Evolutionary conservation across 371 early-diverging fungal species (phyloP), one percentile per base, ranked within the genome.

Genomic region (Dichotomocladium elegans): DNA sequence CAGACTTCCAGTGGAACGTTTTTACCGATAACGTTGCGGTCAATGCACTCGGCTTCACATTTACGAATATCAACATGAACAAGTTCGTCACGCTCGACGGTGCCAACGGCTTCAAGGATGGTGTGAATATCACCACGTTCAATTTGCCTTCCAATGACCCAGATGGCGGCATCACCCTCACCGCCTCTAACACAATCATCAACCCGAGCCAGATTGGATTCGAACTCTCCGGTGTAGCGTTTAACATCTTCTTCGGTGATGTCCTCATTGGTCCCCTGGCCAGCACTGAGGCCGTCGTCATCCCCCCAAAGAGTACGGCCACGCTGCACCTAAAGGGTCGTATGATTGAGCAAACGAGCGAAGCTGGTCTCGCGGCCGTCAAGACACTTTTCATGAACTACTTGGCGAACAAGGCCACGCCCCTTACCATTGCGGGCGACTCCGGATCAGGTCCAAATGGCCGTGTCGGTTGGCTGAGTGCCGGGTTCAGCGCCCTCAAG

Each of bases 131-230:
- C 59, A 63, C 60, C 44, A 63, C 66, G 27, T 77, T 79, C 63
- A 60, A 77, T 35, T 57, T 81, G n/a, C 81, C 81, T 27, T 55
- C 70, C 19, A 70, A 77, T 37, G 75, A 71, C 29, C 66, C 75
- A 33, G 48, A 41, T 6, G 66, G 73, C 22, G 81, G 81, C 57
- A 77, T 81, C 51, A 66, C 67, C 25, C 61, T 81, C n/a, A 58
- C 52, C 15, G 67, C 74, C 21, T 15, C 51, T 3, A 74, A 79
- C 10, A 58, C 64, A 0, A 69, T 81, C 41, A 60, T 57, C 48
- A 81, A 81, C 57, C 81, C 81, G 11, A 70, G 73, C 41, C 74
- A 72, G 43, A 64, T 80, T 34, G 81, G 79, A 53, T 70, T 80
- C 44, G 53, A 53, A 25, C 52, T 70, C 10, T 34, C 57, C 22